Base-by-base conservation (phyloP, 2,329 filamentous ascomycete species). In the Fusarium torreyae region DNA sequence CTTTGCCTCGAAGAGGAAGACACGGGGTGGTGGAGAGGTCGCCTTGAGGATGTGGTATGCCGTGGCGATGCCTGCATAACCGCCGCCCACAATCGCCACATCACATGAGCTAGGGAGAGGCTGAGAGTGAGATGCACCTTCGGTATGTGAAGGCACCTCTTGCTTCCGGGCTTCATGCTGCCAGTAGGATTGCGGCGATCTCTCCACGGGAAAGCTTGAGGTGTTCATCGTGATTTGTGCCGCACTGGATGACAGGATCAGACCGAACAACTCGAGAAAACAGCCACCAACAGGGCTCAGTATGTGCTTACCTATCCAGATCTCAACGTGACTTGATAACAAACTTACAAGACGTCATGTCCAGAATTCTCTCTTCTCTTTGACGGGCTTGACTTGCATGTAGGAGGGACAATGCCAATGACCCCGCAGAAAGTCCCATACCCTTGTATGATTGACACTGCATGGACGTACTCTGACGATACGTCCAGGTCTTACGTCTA, bases 71-170 rank as follows among this genome's bases (percentile, higher is more conserved):
- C 34, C 48, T 40, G 33, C 22, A 51, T 51, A 51, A 9, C 48
- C 48, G 15, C 48, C 48, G 17, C 48, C 48, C 13, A 51, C 22
- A 6, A 51, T 51, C 15, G 33, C 48, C 34, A 51, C 14, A 40
- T 28, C 48, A 28, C 48, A 40, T 40, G 48, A 51, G 13, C n/a
- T 51, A n/a, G 48, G 48, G n/a, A 40, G 48, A 28, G n/a, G 22
- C 22, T 24, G 22, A 24, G 22, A 24, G 8, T 20, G 17, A 18
- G 38, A 39, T 9, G 17, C 6, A 39, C 17, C 38, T 17, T 28
- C 34, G 9, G 13, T 40, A 6, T 15, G 14, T 13, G 34, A 4
- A 28, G 22, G 22, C 13, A 18, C 1, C 38, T 51, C n/a, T 28
- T 28, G 33, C 22, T 51, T 18, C 13, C 15, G 48, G 34, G n/a